These are phyloP conservation scores for Xeromyces bisporus DNA, from an alignment of 495 filamentous ascomycete genomes.

Conservation along the genomic window DNA sequence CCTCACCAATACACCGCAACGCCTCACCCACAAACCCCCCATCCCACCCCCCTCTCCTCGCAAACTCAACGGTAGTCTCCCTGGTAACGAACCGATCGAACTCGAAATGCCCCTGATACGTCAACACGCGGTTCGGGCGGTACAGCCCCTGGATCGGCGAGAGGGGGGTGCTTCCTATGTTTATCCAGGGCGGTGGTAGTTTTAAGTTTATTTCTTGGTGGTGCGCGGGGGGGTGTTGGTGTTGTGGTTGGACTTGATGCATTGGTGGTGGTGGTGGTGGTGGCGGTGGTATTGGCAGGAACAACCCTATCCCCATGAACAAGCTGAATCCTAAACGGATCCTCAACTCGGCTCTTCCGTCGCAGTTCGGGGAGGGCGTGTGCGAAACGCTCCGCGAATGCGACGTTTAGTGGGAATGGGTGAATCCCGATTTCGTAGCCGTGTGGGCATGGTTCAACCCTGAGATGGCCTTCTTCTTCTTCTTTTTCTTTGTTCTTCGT, in stretches of 20 bases:
- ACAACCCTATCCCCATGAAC: constrained; percentile 20
- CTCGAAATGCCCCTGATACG: constrained; percentile 23
- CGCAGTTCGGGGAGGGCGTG: constrained; percentile 5
- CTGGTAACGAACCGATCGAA: constrained; percentile 19
- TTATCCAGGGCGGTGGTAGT: constrained; percentile 10
- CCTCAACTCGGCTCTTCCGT: constrained; percentile 5
- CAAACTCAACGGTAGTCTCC: constrained; percentile 17
- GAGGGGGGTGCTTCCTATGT: constrained; percentile 15
- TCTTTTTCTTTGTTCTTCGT: not conserved
- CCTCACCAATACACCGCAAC: constrained; percentile 8
- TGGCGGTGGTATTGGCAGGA: constrained; percentile 1
- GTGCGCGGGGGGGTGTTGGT: no score
- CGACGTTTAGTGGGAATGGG: constrained; percentile 12
- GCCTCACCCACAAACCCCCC: constrained; percentile 11
- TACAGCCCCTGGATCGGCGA: constrained; percentile 27
- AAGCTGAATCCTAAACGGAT: constrained; percentile 11
- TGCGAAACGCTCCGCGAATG: constrained; percentile 15
- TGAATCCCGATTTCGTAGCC: constrained; percentile 27
- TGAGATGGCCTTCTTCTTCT: constrained; percentile 4
- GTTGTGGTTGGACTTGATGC: not conserved
- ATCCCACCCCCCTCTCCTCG: constrained; percentile 12
- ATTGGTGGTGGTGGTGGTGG: not conserved
- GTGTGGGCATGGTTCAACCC: constrained; percentile 8
- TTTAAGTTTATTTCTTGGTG: no score
- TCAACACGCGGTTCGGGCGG: constrained; percentile 13